Evolutionary conservation across 2,329 filamentous ascomycete genomes (phyloP).

Genomic region (Trichoderma sp.): DNA sequence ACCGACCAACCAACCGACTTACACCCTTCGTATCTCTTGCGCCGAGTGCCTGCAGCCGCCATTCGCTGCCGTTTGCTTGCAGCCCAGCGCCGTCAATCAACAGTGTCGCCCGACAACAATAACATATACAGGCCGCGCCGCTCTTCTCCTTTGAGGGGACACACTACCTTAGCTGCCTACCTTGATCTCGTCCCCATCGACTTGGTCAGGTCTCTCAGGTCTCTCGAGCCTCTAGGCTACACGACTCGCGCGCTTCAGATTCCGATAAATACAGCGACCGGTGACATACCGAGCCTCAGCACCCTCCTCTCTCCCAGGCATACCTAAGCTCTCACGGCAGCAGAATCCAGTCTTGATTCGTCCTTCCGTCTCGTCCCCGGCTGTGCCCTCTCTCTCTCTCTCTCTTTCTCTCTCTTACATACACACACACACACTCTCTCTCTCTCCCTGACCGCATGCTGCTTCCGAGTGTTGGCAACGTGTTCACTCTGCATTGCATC

Average conservation of each 20-base stretch:
- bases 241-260: conserved; percentile 18
- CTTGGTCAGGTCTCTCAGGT: conserved; percentile 5
- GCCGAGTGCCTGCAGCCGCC: conserved; percentile 3
- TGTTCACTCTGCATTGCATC: conserved; percentile 11
- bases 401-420: not conserved
- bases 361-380: conserved; percentile 3
- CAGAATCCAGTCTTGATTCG: conserved; percentile 6
- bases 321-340: conserved; percentile 2
- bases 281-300: conserved; percentile 20
- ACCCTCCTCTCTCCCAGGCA: not conserved
- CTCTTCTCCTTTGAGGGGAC: not conserved
- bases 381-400: not conserved
- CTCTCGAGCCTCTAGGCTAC: not conserved
- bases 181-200: not conserved
- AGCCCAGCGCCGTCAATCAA: conserved; percentile 14
- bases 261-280: conserved; percentile 16
- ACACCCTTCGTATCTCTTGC: conserved; percentile 28
- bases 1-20: conserved; percentile 31
- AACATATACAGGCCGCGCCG: conserved; percentile 18
- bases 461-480: conserved; percentile 3
- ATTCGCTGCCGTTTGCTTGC: conserved; percentile 26
- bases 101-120: conserved; percentile 22
- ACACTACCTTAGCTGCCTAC: not conserved
- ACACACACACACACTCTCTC: not conserved
- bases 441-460: not conserved